These are phyloP conservation scores for Xanthoceras sorbifolium DNA, from an alignment of 345 rosid species.

Conservation along the genomic window DNA sequence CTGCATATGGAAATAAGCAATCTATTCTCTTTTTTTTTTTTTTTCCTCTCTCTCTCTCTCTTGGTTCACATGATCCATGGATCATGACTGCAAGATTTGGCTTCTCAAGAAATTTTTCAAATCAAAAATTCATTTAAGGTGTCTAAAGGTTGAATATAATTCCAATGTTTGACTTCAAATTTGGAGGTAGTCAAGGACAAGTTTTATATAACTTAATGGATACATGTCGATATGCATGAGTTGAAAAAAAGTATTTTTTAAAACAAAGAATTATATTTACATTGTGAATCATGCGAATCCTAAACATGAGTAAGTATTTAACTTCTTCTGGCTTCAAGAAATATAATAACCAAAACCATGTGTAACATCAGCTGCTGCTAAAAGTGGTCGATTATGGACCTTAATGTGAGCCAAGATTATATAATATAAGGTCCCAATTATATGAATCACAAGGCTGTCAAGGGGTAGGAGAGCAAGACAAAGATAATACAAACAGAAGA, in stretches of 20 bases:
- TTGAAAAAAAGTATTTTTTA: background rate
- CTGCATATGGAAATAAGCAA: constrained; percentile 3
- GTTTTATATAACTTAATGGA: background rate
- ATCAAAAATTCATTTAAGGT: background rate
- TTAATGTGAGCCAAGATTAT: constrained; percentile 4
- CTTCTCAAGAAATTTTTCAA: constrained; percentile 11
- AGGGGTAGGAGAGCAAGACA: constrained; percentile 19
- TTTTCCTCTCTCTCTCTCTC: too few species aligned
- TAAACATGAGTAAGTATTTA: background rate
- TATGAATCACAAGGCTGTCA: constrained; percentile 24
- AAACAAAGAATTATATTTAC: too few species aligned
- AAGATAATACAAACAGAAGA: constrained; percentile 3
- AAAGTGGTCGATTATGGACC: background rate
- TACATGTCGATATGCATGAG: background rate
- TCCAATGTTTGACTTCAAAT: constrained; percentile 1
- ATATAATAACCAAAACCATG: background rate
- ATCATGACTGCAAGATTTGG: constrained; percentile 8
- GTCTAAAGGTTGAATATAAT: background rate
- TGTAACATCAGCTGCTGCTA: background rate
- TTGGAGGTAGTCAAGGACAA: background rate
- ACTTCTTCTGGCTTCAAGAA: background rate
- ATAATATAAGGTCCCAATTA: background rate
- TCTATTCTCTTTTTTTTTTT: background rate
- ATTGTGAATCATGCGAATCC: too few species aligned
- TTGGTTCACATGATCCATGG: constrained; percentile 12